phyloP scores from a whole-genome alignment of 2,329 filamentous ascomycete genomes.

The Calonectria pauciramosa region DNA sequence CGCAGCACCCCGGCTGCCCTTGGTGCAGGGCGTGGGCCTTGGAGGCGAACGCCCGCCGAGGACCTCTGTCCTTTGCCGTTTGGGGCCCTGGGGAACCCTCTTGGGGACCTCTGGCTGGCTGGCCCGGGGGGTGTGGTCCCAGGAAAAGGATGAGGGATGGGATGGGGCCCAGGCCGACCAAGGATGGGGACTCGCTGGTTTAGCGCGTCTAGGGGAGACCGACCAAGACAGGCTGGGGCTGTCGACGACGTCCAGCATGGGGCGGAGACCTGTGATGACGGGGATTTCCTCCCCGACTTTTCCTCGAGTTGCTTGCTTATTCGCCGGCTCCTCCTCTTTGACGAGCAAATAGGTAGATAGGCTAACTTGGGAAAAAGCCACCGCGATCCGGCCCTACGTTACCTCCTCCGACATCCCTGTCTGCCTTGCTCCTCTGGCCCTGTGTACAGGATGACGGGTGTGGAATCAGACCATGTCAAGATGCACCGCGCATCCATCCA shows the following conservation, averaged over 20 bases:
- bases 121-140: constrained; percentile 33
- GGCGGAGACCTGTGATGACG: constrained; percentile 8
- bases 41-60: constrained; percentile 34
- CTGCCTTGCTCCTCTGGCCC: neutral
- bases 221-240: constrained; percentile 22
- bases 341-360: neutral
- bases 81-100: constrained; percentile 17
- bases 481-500: neutral
- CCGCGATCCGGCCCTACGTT: constrained; percentile 19
- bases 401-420: neutral
- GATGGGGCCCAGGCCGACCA: constrained; percentile 26
- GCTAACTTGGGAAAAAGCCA: neutral
- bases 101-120: constrained; percentile 3
- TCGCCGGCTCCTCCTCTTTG: neutral
- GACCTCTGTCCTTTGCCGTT: constrained; percentile 31
- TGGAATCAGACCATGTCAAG: constrained; percentile 18
- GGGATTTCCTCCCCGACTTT: constrained; percentile 1
- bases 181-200: constrained; percentile 34
- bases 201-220: constrained; percentile 34
- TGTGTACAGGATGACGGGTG: constrained; percentile 16
- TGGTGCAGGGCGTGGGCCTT: constrained; percentile 25
- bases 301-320: constrained; percentile 1
- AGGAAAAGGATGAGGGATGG: constrained; percentile 36
- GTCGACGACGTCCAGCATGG: constrained; percentile 17
- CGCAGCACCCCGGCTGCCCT: constrained; percentile 29